Evolutionary conservation across 2,329 filamentous ascomycete species (phyloP).

Genomic region (Colletotrichum australisinense): DNA sequence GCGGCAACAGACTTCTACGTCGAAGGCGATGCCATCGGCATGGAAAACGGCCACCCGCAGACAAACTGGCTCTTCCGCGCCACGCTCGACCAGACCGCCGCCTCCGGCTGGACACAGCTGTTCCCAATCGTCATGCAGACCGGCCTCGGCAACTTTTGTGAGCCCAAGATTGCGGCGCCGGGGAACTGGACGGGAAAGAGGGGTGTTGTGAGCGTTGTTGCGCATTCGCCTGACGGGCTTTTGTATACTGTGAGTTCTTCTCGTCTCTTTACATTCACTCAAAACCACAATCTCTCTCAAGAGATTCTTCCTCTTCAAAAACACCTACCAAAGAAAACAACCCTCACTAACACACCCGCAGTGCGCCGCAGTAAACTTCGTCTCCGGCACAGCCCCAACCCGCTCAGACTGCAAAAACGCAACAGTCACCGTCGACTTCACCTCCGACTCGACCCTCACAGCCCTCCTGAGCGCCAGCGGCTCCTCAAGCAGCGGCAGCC

Average conservation of each 20-base stretch:
- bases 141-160: constrained; percentile 66
- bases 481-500: background rate
- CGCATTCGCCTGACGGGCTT: constrained; percentile 64
- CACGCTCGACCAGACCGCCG: constrained; percentile 60
- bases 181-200: constrained; percentile 61
- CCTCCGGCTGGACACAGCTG: constrained; percentile 65
- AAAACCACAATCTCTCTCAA: no score
- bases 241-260: constrained; percentile 62
- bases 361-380: constrained; percentile 68
- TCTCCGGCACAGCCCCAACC: constrained; percentile 51
- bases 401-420: constrained; percentile 50
- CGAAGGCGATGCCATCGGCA: constrained; percentile 63
- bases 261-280: background rate
- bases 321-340: background rate
- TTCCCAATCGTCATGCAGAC: constrained; percentile 65
- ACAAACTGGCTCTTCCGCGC: constrained; percentile 68
- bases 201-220: constrained; percentile 65
- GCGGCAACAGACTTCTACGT: constrained; percentile 65
- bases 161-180: constrained; percentile 60
- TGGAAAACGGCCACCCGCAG: constrained; percentile 62
- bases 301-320: no score
- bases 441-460: constrained; percentile 46
- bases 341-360: constrained; percentile 41
- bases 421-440: constrained; percentile 41
- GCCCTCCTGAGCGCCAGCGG: constrained; percentile 44